Evolutionary conservation across 2,329 filamentous ascomycete species (phyloP), one percentile per base, ranked within the genome.

Genomic region (Colletotrichum cordylinicola): DNA sequence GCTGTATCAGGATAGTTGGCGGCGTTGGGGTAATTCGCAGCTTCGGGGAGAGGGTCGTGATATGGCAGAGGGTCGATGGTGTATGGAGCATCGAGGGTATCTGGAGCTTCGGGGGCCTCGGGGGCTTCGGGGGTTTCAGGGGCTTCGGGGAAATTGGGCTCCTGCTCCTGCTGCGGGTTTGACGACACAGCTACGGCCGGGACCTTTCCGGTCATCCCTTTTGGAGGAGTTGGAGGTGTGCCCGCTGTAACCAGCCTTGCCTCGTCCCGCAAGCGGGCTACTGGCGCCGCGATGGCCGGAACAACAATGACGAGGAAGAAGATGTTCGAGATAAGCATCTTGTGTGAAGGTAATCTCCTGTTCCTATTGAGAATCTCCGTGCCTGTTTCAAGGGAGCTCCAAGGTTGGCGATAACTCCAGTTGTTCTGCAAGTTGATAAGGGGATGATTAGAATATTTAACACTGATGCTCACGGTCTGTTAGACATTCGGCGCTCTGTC

Each of bases 301-400:
- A 10, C 43, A 52, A 52, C 43, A 8, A 52, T 21, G n/a, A 24
- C 7, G 0, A 52, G 43, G 6, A 52, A 52, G n/a, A 52, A 13
- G 43, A 52, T 4, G 13, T 8, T 52, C 6, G n/a, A 52, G 10
- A 52, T 10, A 13, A 52, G 10, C 43, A 52, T 52, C n/a, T 52
- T 52, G n/a, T 33, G 13, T 4, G 43, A 52, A 52, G 43, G 10
- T 0, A 0, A 1, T 13, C n/a, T 52, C 8, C n/a, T 52, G 6
- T 52, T 13, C 0, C n/a, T 21, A 6, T 48, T 21, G 43, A 21
- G n/a, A 2, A 2, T 21, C 43, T 52, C 21, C 10, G n/a, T 21
- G 21, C n/a, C n/a, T 13, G 4, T 52, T 52, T 24, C 43, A 52
- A 52, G 0, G 2, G 8, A 21, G 10, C 0, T 21, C 0, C 6